phyloP scores from a whole-genome alignment of 2,329 filamentous ascomycete genomes.

The Pyrenochaeta sp. region DNA sequence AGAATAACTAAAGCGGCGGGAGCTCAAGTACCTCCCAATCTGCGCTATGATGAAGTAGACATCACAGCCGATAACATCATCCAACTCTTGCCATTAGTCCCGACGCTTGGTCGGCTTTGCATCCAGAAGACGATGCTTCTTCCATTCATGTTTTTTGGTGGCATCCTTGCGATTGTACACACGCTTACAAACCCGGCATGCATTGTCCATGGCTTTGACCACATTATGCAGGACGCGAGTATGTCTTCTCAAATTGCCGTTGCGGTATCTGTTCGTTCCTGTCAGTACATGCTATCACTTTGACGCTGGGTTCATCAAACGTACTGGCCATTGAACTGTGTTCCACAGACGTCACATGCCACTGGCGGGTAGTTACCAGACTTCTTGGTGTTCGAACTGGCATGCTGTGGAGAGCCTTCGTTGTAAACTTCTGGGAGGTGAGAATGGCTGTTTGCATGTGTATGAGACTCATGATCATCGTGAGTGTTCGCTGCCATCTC shows the following conservation, averaged over 20 bases:
- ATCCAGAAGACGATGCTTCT: slow-evolving; percentile 9
- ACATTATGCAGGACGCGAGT: neutral
- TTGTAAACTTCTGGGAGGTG: too few species aligned
- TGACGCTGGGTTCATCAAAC: neutral
- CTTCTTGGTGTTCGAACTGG: neutral
- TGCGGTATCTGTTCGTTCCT: slow-evolving; percentile 9
- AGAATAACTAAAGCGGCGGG: neutral
- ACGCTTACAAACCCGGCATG: slow-evolving; percentile 10
- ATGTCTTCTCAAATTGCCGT: slow-evolving; percentile 19
- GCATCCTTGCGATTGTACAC: slow-evolving; percentile 18
- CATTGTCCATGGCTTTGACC: neutral
- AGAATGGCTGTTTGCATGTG: too few species aligned
- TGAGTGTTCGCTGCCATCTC: neutral
- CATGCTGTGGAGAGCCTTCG: neutral
- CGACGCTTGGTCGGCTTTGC: slow-evolving; percentile 16
- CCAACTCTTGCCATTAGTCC: neutral
- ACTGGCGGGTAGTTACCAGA: neutral
- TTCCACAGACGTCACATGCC: slow-evolving; percentile 3
- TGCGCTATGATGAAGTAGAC: slow-evolving; percentile 4
- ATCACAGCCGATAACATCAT: neutral
- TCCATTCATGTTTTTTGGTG: slow-evolving; percentile 23
- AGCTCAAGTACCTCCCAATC: slow-evolving; percentile 12
- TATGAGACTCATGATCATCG: neutral
- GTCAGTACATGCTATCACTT: slow-evolving; percentile 3
- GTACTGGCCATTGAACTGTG: slow-evolving; percentile 13